Base-by-base conservation (phyloP, 2,329 filamentous ascomycete genomes). In the Dryadomyces quercivorus region DNA sequence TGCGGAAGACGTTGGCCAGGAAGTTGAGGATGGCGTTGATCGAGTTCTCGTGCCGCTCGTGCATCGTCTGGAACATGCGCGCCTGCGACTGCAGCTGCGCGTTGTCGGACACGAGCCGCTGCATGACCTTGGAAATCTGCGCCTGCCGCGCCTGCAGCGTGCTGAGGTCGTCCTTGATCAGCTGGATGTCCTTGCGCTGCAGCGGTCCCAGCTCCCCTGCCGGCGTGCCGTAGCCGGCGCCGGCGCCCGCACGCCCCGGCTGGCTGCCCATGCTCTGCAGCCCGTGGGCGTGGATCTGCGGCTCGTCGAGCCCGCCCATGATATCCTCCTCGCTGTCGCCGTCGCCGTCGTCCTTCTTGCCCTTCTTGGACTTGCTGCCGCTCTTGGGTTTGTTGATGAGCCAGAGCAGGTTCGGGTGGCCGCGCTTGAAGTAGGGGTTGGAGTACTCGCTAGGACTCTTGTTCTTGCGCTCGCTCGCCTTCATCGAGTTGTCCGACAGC, bases 1-100 rank as follows among this genome's bases (percentile, higher is more conserved):
- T 86, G 59, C 95, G 86, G 70, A 97, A 98, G 45, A 98, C 92
- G 13, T 94, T 97, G 48, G 92, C 93, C 20, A 98, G 77, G 68
- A 98, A 97, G 51, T 91, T 95, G 45, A 98, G 77, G 58, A 98
- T 97, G n/a, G 92, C 92, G 64, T 96, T 97, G 69, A 98, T 97
- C 0, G 92, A 96, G 66, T 92, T 95, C 66, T 98, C 93, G 64
- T 98, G 93, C n/a, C 93, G 84, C 61, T 92, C 90, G 64, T 97
- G 92, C 65, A 95, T 82, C 56, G 82, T 86, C 68, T 97, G 91
- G 66, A 96, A 96, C 56, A 87, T 84, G 47, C 87, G 78, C 0
- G 92, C 91, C 68, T 96, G 90, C 55, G 87, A 85, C 63, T 91
- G 94, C 34, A 96, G 78, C 58, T 92, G 84, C 58, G 89, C 84